Percentiles rank a stretch among this genome's conserved stretches.
Evolutionary conservation across 2,329 filamentous ascomycete species (phyloP).

Genomic region (Microsporum canis): DNA sequence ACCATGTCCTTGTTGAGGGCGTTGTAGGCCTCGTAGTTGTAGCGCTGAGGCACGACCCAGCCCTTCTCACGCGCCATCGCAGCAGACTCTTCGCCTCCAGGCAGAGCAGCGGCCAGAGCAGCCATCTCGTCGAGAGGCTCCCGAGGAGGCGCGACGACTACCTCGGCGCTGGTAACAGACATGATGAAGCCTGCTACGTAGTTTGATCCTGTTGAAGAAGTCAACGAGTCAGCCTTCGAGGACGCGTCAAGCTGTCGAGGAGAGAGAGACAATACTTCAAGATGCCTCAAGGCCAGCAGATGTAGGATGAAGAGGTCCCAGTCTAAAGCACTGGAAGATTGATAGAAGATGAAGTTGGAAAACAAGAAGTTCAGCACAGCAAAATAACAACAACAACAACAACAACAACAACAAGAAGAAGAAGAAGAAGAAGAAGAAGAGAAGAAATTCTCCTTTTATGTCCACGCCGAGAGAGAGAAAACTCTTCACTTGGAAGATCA

Average conservation of each 20-base stretch:
- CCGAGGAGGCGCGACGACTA: not conserved
- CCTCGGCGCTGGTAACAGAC: conserved; percentile 2
- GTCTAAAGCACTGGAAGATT: not conserved
- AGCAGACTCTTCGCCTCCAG: conserved; percentile 21
- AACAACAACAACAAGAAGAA: no score
- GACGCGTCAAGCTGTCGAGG: not conserved
- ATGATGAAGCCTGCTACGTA: not conserved
- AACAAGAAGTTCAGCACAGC: not conserved
- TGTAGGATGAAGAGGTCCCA: not conserved
- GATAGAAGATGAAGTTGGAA: not conserved
- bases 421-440: not conserved
- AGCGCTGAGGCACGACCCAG: conserved; percentile 29
- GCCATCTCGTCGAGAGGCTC: not conserved
- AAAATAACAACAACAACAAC: not conserved
- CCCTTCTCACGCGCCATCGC: conserved; percentile 28
- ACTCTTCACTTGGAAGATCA: not conserved
- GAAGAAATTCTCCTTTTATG: not conserved
- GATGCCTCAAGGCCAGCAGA: not conserved
- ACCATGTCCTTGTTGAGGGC: conserved; percentile 14
- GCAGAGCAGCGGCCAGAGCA: conserved; percentile 2
- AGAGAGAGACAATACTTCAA: not conserved
- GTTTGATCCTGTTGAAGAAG: not conserved
- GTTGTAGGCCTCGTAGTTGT: conserved; percentile 28
- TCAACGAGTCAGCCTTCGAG: not conserved
- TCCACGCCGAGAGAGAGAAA: not conserved